Evolutionary conservation across 306 rosid species (phyloP).

Genomic region (Trifolium fragiferum): DNA sequence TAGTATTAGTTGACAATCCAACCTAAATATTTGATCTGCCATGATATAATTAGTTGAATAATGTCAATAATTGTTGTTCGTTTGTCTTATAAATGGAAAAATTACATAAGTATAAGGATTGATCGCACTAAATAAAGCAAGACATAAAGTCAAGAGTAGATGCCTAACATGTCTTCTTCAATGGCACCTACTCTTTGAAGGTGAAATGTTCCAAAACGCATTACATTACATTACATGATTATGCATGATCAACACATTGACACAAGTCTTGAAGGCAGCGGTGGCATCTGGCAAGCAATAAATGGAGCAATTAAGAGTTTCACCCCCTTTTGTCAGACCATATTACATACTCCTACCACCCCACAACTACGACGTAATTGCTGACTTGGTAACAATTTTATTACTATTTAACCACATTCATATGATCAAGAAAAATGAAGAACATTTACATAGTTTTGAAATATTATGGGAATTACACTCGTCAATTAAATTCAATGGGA

Average conservation of each 20-base stretch:
- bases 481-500: too few species aligned
- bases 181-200: conserved; percentile 14
- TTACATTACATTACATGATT: not conserved
- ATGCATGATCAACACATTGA: not conserved
- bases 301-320: conserved; percentile 35
- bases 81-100: not conserved
- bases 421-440: too few species aligned
- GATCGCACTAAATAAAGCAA: conserved; percentile 35
- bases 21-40: conserved; percentile 32
- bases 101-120: conserved; percentile 11
- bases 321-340: conserved; percentile 35
- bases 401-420: too few species aligned
- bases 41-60: conserved; percentile 41
- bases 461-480: too few species aligned
- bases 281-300: conserved; percentile 26
- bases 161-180: conserved; percentile 18
- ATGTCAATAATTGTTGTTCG: conserved; percentile 8
- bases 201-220: not conserved
- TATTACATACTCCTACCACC: not conserved
- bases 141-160: conserved; percentile 40
- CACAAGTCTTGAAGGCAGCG: not conserved
- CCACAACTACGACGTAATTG: conserved; percentile 4
- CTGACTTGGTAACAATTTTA: not conserved
- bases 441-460: too few species aligned
- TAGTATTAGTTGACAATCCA: too few species aligned